phyloP scores from a whole-genome alignment of 805 yeast genomes.

The Lipomyces japonicus region DNA sequence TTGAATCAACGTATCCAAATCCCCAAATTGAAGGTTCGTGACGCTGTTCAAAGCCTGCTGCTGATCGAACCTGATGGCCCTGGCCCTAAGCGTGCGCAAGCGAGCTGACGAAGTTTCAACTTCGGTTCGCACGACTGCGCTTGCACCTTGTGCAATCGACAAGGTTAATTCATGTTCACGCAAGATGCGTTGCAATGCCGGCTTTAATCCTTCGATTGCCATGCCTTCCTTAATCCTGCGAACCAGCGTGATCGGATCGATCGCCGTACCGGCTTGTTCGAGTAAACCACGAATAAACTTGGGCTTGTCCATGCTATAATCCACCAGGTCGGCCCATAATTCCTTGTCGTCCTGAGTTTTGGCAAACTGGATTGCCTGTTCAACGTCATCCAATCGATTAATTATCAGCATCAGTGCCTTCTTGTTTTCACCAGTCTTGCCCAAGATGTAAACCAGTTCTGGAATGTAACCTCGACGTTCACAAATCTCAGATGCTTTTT shows the following conservation, averaged over 20 bases:
- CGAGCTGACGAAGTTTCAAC: slow-evolving; percentile 20
- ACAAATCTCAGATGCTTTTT: slow-evolving; percentile 64
- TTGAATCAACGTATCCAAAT: slow-evolving; percentile 14
- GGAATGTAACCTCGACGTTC: slow-evolving; percentile 50
- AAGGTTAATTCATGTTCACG: slow-evolving; percentile 53
- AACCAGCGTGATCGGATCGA: slow-evolving; percentile 68
- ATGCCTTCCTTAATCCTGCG: slow-evolving; percentile 58
- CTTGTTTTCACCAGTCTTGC: slow-evolving; percentile 73
- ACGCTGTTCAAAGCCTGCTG: no score
- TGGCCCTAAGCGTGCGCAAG: slow-evolving; percentile 22
- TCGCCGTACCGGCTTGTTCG: slow-evolving; percentile 53
- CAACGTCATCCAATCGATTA: slow-evolving; percentile 72
- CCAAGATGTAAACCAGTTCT: slow-evolving; percentile 77
- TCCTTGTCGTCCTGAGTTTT: slow-evolving; percentile 62
- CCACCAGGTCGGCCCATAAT: slow-evolving; percentile 74
- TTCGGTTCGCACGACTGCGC: slow-evolving; percentile 7
- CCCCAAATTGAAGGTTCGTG: slow-evolving; percentile 11
- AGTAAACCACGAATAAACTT: slow-evolving; percentile 72
- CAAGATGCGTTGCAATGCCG: slow-evolving; percentile 58
- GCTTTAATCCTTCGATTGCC: slow-evolving; percentile 61
- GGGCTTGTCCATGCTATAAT: slow-evolving; percentile 67
- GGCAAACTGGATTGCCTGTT: slow-evolving; percentile 76
- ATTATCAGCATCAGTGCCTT: slow-evolving; percentile 75
- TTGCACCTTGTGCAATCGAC: slow-evolving; percentile 25
- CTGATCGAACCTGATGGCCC: slow-evolving; percentile 25